These are phyloP conservation scores for Ascochyta clinopodiicola DNA, from an alignment of 2,329 filamentous ascomycete species.

Conservation along the genomic window DNA sequence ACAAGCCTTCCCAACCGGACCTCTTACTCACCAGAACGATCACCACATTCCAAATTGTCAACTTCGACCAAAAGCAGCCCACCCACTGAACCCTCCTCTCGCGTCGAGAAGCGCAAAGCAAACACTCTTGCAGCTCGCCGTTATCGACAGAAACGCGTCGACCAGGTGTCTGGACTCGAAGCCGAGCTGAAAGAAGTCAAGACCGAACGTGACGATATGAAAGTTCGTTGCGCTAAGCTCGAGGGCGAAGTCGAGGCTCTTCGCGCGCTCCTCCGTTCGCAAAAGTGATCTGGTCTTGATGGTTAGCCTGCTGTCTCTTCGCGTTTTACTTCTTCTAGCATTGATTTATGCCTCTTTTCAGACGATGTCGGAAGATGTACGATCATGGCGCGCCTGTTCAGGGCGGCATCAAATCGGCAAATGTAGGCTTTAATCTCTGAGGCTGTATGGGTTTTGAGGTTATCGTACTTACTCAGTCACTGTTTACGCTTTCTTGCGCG, in stretches of 20 bases:
- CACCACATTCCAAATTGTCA: constrained; percentile 31
- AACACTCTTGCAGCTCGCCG: constrained; percentile 76
- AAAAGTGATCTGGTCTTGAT: constrained; percentile 29
- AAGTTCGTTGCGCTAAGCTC: constrained; percentile 66
- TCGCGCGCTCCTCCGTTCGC: constrained; percentile 57
- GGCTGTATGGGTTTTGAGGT: constrained; percentile 1
- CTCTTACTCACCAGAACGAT: constrained; percentile 37
- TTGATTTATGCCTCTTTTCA: constrained; percentile 24
- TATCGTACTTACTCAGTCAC: constrained; percentile 9
- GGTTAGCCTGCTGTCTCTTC: constrained; percentile 21
- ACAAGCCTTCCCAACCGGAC: constrained; percentile 32
- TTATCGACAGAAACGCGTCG: constrained; percentile 73
- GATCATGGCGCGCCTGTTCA: constrained; percentile 31
- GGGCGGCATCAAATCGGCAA: constrained; percentile 41
- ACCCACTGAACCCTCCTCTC: constrained; percentile 31
- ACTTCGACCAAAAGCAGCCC: constrained; percentile 30
- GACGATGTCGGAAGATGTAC: constrained; percentile 40
- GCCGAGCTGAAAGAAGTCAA: constrained; percentile 64
- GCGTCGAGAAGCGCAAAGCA: constrained; percentile 64
- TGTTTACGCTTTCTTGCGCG: constrained; percentile 1
- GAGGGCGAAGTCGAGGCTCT: constrained; percentile 71
- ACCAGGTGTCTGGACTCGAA: constrained; percentile 69
- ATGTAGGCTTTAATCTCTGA: constrained; percentile 34
- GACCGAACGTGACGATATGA: constrained; percentile 68
- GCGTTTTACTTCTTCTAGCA: constrained; percentile 6